phyloP scores from a whole-genome alignment of 495 filamentous ascomycete species.

The Bathelium albidoporum region DNA sequence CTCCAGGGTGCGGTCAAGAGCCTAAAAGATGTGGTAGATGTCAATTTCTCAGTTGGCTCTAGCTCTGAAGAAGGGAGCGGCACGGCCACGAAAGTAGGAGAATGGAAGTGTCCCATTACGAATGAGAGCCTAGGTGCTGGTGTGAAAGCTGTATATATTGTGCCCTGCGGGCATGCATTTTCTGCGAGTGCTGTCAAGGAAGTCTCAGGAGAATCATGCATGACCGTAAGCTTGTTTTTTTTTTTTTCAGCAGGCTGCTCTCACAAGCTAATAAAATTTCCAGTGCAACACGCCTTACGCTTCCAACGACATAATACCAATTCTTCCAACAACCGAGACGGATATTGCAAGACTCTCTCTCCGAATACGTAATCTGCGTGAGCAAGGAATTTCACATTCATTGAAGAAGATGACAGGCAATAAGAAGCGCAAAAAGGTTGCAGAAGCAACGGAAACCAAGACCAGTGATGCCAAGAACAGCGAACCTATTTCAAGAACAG shows the following conservation, averaged over 20 bases:
- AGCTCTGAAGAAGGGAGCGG: constrained; percentile 33
- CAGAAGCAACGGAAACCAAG: constrained; percentile 16
- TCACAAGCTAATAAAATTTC: not conserved
- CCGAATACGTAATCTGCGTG: constrained; percentile 55
- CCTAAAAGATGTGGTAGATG: constrained; percentile 78
- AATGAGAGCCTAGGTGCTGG: constrained; percentile 65
- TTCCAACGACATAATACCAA: constrained; percentile 67
- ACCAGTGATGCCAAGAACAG: not conserved
- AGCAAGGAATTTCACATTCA: constrained; percentile 68
- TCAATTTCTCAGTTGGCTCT: constrained; percentile 60
- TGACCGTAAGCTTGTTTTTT: constrained; percentile 39
- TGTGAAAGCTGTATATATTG: constrained; percentile 75
- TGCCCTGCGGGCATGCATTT: constrained; percentile 94
- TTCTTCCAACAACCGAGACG: constrained; percentile 58
- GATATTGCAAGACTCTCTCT: constrained; percentile 60
- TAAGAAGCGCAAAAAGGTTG: constrained; percentile 65
- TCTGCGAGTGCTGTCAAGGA: constrained; percentile 75
- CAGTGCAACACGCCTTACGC: constrained; percentile 71
- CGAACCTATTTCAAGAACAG: constrained; percentile 4
- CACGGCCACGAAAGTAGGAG: constrained; percentile 26
- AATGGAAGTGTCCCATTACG: constrained; percentile 80
- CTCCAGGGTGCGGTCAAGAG: constrained; percentile 63
- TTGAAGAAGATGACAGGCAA: constrained; percentile 67
- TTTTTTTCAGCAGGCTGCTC: not conserved
- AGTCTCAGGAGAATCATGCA: constrained; percentile 51